phyloP scores from a whole-genome alignment of 179 eudicot genomes.

The Camellia oleifera region DNA sequence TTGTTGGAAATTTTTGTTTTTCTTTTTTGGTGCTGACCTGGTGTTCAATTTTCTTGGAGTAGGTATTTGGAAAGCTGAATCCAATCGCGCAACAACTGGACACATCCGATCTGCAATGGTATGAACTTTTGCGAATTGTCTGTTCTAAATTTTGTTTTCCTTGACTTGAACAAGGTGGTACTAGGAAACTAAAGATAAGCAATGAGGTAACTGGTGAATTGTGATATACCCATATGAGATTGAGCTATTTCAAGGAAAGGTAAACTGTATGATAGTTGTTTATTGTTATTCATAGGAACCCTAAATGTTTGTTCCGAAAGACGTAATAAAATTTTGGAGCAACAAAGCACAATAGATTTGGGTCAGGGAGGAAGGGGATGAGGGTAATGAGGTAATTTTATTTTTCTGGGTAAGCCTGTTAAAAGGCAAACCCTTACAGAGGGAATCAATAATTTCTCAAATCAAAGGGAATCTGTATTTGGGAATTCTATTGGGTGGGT shows the following conservation, averaged over 20 bases:
- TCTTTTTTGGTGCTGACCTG: background rate
- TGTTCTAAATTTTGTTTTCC: no score
- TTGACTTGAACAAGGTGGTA: background rate
- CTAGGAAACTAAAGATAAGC: background rate
- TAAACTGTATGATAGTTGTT: background rate
- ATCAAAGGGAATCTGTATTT: no score
- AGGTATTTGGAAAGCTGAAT: conserved; percentile 17
- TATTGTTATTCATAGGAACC: background rate
- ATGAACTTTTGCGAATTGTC: background rate
- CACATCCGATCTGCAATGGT: conserved; percentile 17
- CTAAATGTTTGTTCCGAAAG: background rate
- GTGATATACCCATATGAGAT: background rate
- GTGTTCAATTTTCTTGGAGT: conserved; percentile 15
- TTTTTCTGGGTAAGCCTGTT: no score
- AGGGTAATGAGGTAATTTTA: no score
- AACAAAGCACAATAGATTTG: background rate
- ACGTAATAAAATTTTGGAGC: background rate
- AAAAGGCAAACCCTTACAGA: no score
- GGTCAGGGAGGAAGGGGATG: background rate
- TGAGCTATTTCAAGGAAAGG: background rate
- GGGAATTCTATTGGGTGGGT: no score
- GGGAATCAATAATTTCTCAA: no score
- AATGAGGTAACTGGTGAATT: background rate
- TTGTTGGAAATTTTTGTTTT: background rate
- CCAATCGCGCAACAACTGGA: background rate